A percentile compares a stretch with the other conserved stretches of the same genome.
Conservation (phyloP, 306 rosid species). For the Vigna radiata region DNA sequence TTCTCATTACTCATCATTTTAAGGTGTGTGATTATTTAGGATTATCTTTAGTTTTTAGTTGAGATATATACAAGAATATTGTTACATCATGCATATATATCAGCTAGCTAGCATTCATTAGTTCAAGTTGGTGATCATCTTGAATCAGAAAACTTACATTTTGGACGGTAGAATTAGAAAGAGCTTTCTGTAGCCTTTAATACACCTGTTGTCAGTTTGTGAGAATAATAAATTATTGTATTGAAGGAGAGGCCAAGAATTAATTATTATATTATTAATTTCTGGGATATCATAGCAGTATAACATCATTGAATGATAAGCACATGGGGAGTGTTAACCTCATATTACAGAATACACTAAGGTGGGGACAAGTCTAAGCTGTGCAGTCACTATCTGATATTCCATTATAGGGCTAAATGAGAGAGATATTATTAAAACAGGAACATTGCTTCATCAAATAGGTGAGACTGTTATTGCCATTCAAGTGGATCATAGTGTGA, state of each 20-base stretch:
- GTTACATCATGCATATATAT: slow-evolving; percentile 18
- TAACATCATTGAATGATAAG: slow-evolving; percentile 54
- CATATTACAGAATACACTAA: slow-evolving; percentile 48
- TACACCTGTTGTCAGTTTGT: slow-evolving; percentile 35
- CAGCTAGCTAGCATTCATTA: slow-evolving; percentile 17
- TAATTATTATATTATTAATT: slow-evolving; percentile 29
- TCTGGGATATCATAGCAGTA: slow-evolving; percentile 38
- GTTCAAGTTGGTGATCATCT: slow-evolving; percentile 24
- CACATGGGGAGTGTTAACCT: slow-evolving; percentile 59
- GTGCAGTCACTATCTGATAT: slow-evolving; percentile 61
- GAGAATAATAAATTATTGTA: slow-evolving; percentile 33
- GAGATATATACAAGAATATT: slow-evolving; percentile 20
- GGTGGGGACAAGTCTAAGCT: slow-evolving; percentile 62
- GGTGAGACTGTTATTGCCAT: slow-evolving; percentile 44
- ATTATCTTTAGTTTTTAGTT: slow-evolving; percentile 37
- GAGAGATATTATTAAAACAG: slow-evolving; percentile 49
- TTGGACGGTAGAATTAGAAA: slow-evolving; percentile 1
- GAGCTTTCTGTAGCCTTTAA: slow-evolving; percentile 15
- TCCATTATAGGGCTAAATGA: slow-evolving; percentile 53
- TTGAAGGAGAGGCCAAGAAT: slow-evolving; percentile 34
- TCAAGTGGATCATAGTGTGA: slow-evolving; percentile 54
- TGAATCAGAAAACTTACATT: slow-evolving; percentile 2
- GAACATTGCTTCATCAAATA: slow-evolving; percentile 48
- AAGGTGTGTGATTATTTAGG: slow-evolving; percentile 23
- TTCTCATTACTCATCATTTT: slow-evolving; percentile 37